Conservation (phyloP, 306 rosid genomes). For the Adenanthera pavonina region DNA sequence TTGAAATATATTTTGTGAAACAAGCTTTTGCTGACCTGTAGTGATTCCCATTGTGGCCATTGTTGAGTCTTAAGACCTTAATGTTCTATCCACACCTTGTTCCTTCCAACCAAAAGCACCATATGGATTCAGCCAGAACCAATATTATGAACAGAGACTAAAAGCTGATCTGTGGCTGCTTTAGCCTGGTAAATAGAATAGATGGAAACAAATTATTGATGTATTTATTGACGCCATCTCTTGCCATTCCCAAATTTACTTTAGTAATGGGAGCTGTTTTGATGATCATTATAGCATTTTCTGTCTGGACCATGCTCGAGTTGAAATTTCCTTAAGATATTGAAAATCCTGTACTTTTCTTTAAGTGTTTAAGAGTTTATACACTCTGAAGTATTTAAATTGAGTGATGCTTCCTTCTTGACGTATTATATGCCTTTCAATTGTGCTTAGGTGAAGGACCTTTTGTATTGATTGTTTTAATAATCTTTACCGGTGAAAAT, state of each 20-base stretch:
- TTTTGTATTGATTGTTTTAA: not conserved
- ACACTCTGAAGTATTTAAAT: not conserved
- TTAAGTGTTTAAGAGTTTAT: not conserved
- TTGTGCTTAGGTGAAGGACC: not conserved
- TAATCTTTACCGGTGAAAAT: not conserved
- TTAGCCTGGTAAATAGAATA: not conserved
- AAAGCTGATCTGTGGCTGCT: not conserved
- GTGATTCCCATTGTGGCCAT: not conserved
- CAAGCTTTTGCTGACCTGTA: not conserved
- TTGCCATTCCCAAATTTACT: not conserved
- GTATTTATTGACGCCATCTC: not conserved
- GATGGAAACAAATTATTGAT: not conserved
- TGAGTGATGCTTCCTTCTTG: not conserved
- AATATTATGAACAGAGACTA: too few species aligned
- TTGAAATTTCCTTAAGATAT: slow-evolving; percentile 5
- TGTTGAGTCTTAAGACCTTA: not conserved
- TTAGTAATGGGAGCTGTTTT: not conserved
- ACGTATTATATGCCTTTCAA: not conserved
- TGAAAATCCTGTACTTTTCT: not conserved
- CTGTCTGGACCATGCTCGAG: not conserved
- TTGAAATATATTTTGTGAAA: not conserved
- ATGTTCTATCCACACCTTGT: not conserved
- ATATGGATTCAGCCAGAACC: not conserved
- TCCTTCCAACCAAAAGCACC: not conserved
- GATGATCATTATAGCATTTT: not conserved